A percentile compares a stretch with the other conserved stretches of the same genome.
Conservation (phyloP, 768 basidiomycete genomes). For the Atractiella rhizophila region DNA sequence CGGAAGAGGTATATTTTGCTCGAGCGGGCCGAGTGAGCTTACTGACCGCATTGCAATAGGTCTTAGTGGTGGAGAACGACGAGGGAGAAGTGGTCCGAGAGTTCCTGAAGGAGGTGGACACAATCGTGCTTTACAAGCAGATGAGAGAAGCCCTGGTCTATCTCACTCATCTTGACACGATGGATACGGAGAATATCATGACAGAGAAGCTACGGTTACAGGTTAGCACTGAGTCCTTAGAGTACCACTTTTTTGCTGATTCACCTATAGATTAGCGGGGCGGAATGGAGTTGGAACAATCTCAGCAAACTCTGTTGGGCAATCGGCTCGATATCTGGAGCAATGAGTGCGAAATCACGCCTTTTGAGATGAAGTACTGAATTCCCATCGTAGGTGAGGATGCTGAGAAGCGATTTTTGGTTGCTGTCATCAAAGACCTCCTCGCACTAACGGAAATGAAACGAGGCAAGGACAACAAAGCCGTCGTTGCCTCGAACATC, state of each 20-base stretch:
- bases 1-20: constrained; percentile 44
- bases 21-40: neutral
- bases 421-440: constrained; percentile 95
- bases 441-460: constrained; percentile 95
- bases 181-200: constrained; percentile 84
- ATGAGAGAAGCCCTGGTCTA: constrained; percentile 97
- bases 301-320: constrained; percentile 98
- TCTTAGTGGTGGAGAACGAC: constrained; percentile 93
- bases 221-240: constrained; percentile 22
- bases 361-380: too few species aligned
- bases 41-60: constrained; percentile 27
- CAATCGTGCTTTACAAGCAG: constrained; percentile 92
- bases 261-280: constrained; percentile 22
- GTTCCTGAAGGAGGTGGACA: constrained; percentile 74
- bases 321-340: constrained; percentile 93
- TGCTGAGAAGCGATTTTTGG: constrained; percentile 93
- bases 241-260: neutral
- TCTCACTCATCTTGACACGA: constrained; percentile 84
- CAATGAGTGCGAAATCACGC: constrained; percentile 54
- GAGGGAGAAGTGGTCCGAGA: constrained; percentile 98
- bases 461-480: constrained; percentile 98
- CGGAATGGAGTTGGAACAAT: constrained; percentile 99
- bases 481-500: constrained; percentile 44
- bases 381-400: constrained; percentile 54
- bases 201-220: constrained; percentile 94